phyloP scores from a whole-genome alignment of 2,329 filamentous ascomycete species.

The Fusarium agapanthi region DNA sequence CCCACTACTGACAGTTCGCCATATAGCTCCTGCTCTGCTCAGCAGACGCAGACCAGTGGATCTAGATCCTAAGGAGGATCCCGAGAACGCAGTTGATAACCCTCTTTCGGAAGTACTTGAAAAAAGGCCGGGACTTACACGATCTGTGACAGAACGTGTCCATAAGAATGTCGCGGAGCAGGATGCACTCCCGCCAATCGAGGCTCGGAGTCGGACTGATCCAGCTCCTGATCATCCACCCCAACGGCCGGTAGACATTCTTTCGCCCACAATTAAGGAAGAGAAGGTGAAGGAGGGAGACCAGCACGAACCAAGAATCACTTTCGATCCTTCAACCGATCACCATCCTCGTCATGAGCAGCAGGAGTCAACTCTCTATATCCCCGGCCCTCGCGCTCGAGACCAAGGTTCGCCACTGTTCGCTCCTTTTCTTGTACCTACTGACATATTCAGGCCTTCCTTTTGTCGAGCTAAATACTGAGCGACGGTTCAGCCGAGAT shows the following conservation, averaged over 20 bases:
- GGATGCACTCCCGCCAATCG: constrained; percentile 18
- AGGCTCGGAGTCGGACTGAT: constrained; percentile 17
- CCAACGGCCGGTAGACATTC: not conserved
- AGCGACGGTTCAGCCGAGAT: constrained; percentile 34
- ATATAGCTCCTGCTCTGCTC: constrained; percentile 29
- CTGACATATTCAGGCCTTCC: constrained; percentile 37
- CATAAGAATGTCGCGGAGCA: not conserved
- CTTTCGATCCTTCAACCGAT: constrained; percentile 42
- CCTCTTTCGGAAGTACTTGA: not conserved
- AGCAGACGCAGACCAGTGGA: constrained; percentile 2
- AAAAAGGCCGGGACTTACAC: not conserved
- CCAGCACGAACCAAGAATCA: constrained; percentile 34
- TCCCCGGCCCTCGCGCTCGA: constrained; percentile 46
- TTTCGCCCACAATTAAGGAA: not conserved
- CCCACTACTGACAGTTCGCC: not conserved
- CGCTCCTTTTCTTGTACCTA: not conserved
- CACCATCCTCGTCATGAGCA: constrained; percentile 39
- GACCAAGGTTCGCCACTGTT: constrained; percentile 37
- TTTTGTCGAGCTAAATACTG: constrained; percentile 39
- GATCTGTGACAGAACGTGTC: constrained; percentile 12
- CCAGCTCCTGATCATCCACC: constrained; percentile 5
- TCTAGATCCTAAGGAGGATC: constrained; percentile 12
- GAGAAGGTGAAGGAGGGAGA: not conserved
- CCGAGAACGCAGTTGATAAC: constrained; percentile 1
- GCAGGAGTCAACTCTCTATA: constrained; percentile 42